These are phyloP conservation scores for Saitozyma podzolica DNA, from an alignment of 768 basidiomycete genomes.

Conservation along the genomic window DNA sequence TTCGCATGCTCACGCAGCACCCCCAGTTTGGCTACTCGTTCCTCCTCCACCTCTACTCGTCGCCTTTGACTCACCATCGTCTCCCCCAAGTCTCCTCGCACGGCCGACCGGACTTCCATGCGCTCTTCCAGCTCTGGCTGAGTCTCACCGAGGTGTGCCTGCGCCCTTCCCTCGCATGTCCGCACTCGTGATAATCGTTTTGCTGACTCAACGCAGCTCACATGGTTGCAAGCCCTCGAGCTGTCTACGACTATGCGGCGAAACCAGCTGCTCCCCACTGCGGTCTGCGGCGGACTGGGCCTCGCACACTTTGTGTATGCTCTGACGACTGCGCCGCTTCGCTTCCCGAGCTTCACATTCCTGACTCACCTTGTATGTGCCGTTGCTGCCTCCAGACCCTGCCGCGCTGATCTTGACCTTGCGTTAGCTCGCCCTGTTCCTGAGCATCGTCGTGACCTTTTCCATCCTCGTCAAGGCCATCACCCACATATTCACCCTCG, in stretches of 20 bases:
- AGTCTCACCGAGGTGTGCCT: conserved; percentile 36
- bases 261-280: conserved; percentile 41
- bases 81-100: conserved; percentile 26
- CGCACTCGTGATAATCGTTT: background rate
- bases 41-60: conserved; percentile 46
- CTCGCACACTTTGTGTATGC: conserved; percentile 43
- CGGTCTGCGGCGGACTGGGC: conserved; percentile 38
- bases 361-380: conserved; percentile 43
- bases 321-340: conserved; percentile 39
- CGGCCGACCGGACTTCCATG: conserved; percentile 42
- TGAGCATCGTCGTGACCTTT: conserved; percentile 32
- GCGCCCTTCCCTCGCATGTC: background rate
- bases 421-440: conserved; percentile 36
- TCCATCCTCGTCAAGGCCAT: conserved; percentile 33
- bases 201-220: conserved; percentile 26
- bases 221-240: conserved; percentile 44
- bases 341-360: conserved; percentile 47
- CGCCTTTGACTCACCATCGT: conserved; percentile 45
- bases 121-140: conserved; percentile 46
- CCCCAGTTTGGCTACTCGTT: conserved; percentile 46
- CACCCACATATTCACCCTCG: conserved; percentile 43
- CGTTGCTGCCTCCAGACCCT: no score
- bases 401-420: background rate
- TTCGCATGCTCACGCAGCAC: conserved; percentile 5
- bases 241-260: conserved; percentile 19